Conservation (phyloP, 2,329 filamentous ascomycete species). For the Salinomyces thailandicus region DNA sequence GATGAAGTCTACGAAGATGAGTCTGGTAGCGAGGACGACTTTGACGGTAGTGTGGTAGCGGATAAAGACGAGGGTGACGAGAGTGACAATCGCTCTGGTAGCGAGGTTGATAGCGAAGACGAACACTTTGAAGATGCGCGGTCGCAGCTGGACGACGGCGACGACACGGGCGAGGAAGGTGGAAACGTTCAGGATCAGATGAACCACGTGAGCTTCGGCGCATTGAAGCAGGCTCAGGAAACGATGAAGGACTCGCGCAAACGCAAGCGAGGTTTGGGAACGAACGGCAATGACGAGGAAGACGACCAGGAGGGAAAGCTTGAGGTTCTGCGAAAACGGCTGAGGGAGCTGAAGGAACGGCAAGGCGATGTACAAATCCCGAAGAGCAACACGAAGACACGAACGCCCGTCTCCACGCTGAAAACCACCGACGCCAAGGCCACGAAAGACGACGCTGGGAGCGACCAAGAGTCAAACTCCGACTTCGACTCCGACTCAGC, state of each 20-base stretch:
- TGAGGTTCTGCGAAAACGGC: slow-evolving; percentile 33
- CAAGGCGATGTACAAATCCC: slow-evolving; percentile 3
- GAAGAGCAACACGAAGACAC: no score
- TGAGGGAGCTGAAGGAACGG: slow-evolving; percentile 34
- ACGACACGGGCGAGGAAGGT: slow-evolving; percentile 19
- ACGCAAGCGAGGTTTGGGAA: no score
- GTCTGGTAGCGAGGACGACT: background rate
- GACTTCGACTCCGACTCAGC: slow-evolving; percentile 26
- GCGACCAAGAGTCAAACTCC: slow-evolving; percentile 11
- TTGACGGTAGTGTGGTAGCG: background rate
- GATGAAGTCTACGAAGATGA: slow-evolving; percentile 9
- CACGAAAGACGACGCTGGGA: slow-evolving; percentile 10
- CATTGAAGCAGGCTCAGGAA: slow-evolving; percentile 77
- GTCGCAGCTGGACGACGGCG: slow-evolving; percentile 24
- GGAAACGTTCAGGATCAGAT: slow-evolving; percentile 29
- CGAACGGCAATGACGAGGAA: slow-evolving; percentile 27
- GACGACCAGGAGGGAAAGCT: slow-evolving; percentile 37
- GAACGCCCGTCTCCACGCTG: slow-evolving; percentile 1
- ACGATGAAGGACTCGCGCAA: slow-evolving; percentile 44
- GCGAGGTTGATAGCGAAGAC: slow-evolving; percentile 16
- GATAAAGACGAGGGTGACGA: background rate
- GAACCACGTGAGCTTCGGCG: slow-evolving; percentile 69
- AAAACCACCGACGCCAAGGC: slow-evolving; percentile 6
- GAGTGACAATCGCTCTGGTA: slow-evolving; percentile 6
- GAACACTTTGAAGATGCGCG: slow-evolving; percentile 13